Evolutionary conservation across 2,329 filamentous ascomycete species (phyloP).

Genomic region (Xylaria sp.): DNA sequence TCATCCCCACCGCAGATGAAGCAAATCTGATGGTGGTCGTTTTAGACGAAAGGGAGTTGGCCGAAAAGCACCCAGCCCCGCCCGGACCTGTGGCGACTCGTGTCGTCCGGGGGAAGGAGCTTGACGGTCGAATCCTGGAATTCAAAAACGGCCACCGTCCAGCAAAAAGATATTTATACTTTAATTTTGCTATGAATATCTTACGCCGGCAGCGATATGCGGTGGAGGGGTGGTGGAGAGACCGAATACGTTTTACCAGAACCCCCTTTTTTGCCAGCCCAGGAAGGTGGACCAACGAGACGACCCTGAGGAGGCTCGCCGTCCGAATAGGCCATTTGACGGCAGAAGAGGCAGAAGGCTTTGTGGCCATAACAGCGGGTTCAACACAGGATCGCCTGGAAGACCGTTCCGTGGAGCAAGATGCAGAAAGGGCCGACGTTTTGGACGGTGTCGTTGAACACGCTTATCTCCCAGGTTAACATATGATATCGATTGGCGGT

Average conservation of each 20-base stretch:
- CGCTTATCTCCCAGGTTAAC: no score
- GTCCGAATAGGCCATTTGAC: neutral
- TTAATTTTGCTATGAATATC: constrained; percentile 11
- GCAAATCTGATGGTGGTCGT: constrained; percentile 9
- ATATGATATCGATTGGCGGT: no score
- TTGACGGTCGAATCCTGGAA: constrained; percentile 12
- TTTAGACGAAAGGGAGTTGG: constrained; percentile 7
- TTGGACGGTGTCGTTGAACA: no score
- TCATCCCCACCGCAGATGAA: constrained; percentile 12
- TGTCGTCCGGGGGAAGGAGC: constrained; percentile 4
- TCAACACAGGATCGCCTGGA: no score
- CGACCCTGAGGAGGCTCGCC: constrained; percentile 11
- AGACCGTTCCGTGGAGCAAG: no score
- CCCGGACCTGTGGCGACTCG: neutral
- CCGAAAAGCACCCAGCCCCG: neutral
- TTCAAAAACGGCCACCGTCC: constrained; percentile 12
- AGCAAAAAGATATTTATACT: constrained; percentile 13
- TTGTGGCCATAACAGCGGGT: neutral
- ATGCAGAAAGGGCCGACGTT: no score
- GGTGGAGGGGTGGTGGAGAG: constrained; percentile 10
- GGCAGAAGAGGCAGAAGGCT: neutral
- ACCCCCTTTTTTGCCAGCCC: constrained; percentile 6
- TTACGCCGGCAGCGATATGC: constrained; percentile 10
- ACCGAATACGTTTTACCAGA: constrained; percentile 4
- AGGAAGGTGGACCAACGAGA: constrained; percentile 9